Conservation (phyloP, 2,329 filamentous ascomycete genomes). For the Uncinocarpus reesii region DNA sequence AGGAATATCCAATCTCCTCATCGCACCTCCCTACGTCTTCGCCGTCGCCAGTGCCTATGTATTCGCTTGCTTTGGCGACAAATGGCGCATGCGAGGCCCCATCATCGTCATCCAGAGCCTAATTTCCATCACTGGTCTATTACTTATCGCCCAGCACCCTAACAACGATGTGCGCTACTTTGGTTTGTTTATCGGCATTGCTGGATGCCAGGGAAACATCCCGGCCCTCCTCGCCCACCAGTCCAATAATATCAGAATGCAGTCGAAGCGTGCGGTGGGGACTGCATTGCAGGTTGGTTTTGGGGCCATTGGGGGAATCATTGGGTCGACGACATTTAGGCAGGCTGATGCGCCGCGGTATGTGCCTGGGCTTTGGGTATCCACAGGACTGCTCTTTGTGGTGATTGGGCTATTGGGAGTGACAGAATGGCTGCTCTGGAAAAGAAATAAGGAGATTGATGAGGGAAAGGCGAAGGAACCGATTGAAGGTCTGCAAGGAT, state of each 20-base stretch:
- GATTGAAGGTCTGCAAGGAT: slow-evolving; percentile 15
- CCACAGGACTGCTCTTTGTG: slow-evolving; percentile 9
- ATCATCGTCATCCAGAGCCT: slow-evolving; percentile 22
- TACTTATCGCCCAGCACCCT: slow-evolving; percentile 22
- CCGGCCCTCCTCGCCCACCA: slow-evolving; percentile 26
- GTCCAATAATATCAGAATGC: slow-evolving; percentile 41
- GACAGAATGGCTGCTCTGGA: slow-evolving; percentile 9
- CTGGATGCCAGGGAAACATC: slow-evolving; percentile 25
- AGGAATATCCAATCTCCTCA: slow-evolving; percentile 22
- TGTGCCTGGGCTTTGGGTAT: slow-evolving; percentile 16
- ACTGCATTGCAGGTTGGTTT: slow-evolving; percentile 62
- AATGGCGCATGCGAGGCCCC: slow-evolving; percentile 22
- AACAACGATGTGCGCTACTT: slow-evolving; percentile 21
- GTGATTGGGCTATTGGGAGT: slow-evolving; percentile 8
- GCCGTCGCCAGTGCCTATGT: slow-evolving; percentile 20
- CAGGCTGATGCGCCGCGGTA: slow-evolving; percentile 15
- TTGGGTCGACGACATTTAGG: slow-evolving; percentile 58
- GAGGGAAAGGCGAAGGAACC: slow-evolving; percentile 5
- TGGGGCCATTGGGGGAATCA: slow-evolving; percentile 63
- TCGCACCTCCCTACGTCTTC: slow-evolving; percentile 23
- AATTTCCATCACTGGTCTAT: slow-evolving; percentile 22
- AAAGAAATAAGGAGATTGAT: slow-evolving; percentile 14
- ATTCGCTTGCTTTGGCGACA: slow-evolving; percentile 24
- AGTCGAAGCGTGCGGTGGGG: slow-evolving; percentile 71
- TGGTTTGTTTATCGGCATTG: slow-evolving; percentile 25